Evolutionary conservation across 106 monocot species (phyloP).

Genomic region (Hemerocallis citrina): DNA sequence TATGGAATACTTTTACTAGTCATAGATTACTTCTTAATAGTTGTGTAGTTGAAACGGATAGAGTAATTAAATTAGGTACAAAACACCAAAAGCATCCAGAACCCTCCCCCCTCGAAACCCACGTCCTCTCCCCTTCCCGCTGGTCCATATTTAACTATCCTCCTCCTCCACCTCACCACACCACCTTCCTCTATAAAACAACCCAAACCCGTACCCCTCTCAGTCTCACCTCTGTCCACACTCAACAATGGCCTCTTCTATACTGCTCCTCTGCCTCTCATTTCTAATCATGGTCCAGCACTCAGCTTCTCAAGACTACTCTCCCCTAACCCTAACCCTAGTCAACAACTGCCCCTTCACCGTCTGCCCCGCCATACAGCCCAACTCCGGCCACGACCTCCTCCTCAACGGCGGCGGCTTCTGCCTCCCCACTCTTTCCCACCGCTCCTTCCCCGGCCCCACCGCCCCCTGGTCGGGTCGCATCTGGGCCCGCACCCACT

Average conservation of each 20-base stretch:
- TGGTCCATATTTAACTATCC: no score
- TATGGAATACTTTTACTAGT: no score
- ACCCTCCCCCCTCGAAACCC: no score
- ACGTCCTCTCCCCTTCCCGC: no score
- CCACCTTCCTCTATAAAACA: background rate
- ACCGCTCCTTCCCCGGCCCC: constrained; percentile 63
- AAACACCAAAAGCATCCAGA: no score
- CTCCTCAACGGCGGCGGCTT: constrained; percentile 79
- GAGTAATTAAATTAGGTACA: no score
- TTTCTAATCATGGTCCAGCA: background rate
- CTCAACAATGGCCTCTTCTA: background rate
- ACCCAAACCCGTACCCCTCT: background rate
- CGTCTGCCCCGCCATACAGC: constrained; percentile 94
- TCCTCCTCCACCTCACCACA: background rate
- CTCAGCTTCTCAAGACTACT: background rate
- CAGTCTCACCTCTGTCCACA: background rate
- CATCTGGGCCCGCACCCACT: constrained; percentile 82
- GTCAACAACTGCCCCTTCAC: constrained; percentile 30
- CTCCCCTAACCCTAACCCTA: constrained; percentile 11
- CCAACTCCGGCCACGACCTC: constrained; percentile 58
- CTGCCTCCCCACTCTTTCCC: constrained; percentile 48
- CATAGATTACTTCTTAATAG: no score
- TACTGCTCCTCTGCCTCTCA: background rate
- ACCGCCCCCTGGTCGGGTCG: constrained; percentile 50
- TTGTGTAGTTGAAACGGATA: no score